phyloP scores from a whole-genome alignment of 306 rosid species.

The Cucumis melo region DNA sequence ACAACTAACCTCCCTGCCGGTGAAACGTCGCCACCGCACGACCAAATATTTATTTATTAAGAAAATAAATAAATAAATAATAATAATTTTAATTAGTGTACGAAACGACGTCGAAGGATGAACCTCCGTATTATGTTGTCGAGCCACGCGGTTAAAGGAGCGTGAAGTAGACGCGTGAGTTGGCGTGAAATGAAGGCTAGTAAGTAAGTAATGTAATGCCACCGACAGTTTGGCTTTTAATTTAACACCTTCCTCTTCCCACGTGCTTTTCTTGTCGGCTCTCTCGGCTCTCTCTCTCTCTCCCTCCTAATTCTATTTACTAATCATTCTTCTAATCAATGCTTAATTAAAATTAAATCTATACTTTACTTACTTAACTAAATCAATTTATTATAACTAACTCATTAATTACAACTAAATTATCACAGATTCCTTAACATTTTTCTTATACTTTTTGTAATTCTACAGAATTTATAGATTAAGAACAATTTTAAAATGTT shows the following conservation, averaged over 20 bases:
- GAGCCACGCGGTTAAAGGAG: not conserved
- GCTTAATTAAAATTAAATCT: not conserved
- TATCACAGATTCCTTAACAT: no score
- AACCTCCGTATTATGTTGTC: not conserved
- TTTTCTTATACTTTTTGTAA: no score
- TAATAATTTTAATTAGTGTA: not conserved
- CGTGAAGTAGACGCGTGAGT: not conserved
- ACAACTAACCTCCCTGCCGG: not conserved
- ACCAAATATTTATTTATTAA: not conserved
- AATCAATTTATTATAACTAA: no score
- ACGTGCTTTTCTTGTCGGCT: slow-evolving; percentile 3
- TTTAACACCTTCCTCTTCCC: not conserved
- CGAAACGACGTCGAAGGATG: not conserved
- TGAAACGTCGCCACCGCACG: slow-evolving; percentile 4
- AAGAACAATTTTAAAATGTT: no score
- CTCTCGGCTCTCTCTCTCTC: not conserved
- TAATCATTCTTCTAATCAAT: not conserved
- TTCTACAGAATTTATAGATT: no score
- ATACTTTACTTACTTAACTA: no score
- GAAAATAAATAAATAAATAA: not conserved
- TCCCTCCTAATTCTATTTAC: not conserved
- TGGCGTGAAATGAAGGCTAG: slow-evolving; percentile 30
- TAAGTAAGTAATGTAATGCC: slow-evolving; percentile 19
- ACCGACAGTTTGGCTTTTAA: slow-evolving; percentile 26
- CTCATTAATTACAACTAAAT: no score